These are phyloP conservation scores for Ascochyta pisi DNA, from an alignment of 2,329 filamentous ascomycete genomes.

Conservation along the genomic window DNA sequence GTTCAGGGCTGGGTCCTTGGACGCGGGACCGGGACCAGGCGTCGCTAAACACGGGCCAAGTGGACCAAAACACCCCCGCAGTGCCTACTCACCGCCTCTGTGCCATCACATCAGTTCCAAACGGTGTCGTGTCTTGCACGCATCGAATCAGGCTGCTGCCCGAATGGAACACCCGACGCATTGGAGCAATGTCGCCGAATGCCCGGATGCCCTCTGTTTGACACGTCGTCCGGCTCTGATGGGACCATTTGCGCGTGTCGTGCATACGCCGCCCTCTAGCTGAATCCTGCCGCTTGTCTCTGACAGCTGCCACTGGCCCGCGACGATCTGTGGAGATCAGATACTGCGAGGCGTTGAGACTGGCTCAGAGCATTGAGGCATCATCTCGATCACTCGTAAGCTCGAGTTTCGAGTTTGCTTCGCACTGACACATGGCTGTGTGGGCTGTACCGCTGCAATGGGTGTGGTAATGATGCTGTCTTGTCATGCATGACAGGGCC, in stretches of 20 bases:
- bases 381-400: neutral
- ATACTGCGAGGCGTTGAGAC: slow-evolving; percentile 4
- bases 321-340: slow-evolving; percentile 4
- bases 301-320: slow-evolving; percentile 6
- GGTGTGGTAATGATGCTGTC: neutral
- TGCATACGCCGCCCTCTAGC: slow-evolving; percentile 14
- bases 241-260: neutral
- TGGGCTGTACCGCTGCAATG: neutral
- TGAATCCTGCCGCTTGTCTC: slow-evolving; percentile 6
- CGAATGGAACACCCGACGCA: neutral
- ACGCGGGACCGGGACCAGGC: slow-evolving; percentile 10
- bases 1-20: slow-evolving; percentile 17
- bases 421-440: slow-evolving; percentile 4
- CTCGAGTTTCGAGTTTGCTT: neutral
- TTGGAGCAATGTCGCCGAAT: slow-evolving; percentile 8
- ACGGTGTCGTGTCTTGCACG: slow-evolving; percentile 1
- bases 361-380: neutral
- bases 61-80: slow-evolving; percentile 15
- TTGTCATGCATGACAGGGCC: slow-evolving; percentile 9
- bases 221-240: slow-evolving; percentile 8
- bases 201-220: slow-evolving; percentile 3
- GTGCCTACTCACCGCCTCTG: slow-evolving; percentile 9
- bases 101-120: slow-evolving; percentile 7
- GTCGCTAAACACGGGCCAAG: slow-evolving; percentile 6
- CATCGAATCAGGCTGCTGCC: slow-evolving; percentile 9